Evolutionary conservation across 73 alveolate genomes (phyloP), one percentile per base, ranked within the genome.

Genomic region (Paramecium sonneborni): DNA sequence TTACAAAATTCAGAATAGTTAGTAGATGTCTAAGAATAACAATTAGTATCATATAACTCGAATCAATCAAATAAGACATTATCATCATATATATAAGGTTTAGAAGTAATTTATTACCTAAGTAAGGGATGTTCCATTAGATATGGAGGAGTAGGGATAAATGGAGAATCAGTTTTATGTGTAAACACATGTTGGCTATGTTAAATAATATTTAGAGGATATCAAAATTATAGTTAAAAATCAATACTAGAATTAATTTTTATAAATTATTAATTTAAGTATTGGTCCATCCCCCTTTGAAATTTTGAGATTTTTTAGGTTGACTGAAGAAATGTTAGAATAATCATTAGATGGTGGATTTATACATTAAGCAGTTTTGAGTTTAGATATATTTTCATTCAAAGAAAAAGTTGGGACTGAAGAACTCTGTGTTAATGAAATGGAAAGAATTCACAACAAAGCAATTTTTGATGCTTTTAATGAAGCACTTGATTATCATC

Each of bases 401-500:
- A 69, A 41, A 30, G 94, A 88, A 48, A 88, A 23, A 26, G 85
- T 69, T n/a, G 94, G 87, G 14, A 26, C 84, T 23, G 74, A 67
- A 43, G 84, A 88, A 18, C 57, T 56, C 23, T 88, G 30, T 44
- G 15, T 46, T 28, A 88, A 69, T 35, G 94, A 88, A 44, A 43
- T 88, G 30, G 87, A 76, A 57, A 55, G 87, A 69, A 88, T 88
- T 30, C 94, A 88, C 41, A 88, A 88, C 34, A 88, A 88, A 18
- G 89, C 87, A 8, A 88, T 88, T 0, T 95, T 95, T 44, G 99
- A 96, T 74, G 97, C 97, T 24, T 95, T 96, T 30, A 96, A 96
- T 82, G 99, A 96, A 68, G 98, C 99, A 7, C 68, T 96, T 2
- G 97, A 96, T 86, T 94, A 96, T 24, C 85, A 85, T 52, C 39